Base-by-base conservation (phyloP, 495 filamentous ascomycete species). In the Acidomyces sp. region DNA sequence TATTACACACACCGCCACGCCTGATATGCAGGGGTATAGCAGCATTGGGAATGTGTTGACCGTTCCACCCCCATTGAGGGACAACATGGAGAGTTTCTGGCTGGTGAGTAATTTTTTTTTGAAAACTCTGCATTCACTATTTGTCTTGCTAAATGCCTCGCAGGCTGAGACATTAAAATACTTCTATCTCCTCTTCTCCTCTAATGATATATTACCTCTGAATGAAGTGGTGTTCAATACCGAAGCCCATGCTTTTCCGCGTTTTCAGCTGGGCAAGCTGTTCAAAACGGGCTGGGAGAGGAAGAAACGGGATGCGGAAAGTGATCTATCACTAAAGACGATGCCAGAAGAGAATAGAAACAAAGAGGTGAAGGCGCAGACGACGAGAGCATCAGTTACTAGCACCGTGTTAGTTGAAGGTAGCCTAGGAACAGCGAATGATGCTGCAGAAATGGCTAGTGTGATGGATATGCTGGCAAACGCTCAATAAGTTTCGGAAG, bases 151-250 rank as follows among this genome's bases (percentile, higher is more conserved):
- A 29, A 29, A 23, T 31, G 23, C 4, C 19, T 1, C 25, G n/a
- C 41, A 83, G 78, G 87, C 90, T 28, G 92, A 99, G 64, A 99
- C 92, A 25, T 67, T 99, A 27, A 99, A 99, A 63, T 97, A 96
- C 51, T 80, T 97, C 53, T 97, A 94, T 58, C 71, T 97, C 20
- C 69, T 96, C 34, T 97, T 99, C 62, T 88, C 83, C 17, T 77
- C 80, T 6, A 68, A 77, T 36, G 84, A 93, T 29, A 63, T 95
- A 36, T 66, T 95, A 33, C 82, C 87, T 7, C 66, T 96, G 23
- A 78, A 86, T 48, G 69, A 86, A 35, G 64, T 93, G 24, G 84
- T 99, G 18, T 75, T 96, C 49, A 99, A 96, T 55, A 96, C 92
- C 12, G 90, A 96, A 67, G 90, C 85, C 15, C 90, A 99, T 59